phyloP scores from a whole-genome alignment of 306 rosid species.

The Gleditsia sinensis region DNA sequence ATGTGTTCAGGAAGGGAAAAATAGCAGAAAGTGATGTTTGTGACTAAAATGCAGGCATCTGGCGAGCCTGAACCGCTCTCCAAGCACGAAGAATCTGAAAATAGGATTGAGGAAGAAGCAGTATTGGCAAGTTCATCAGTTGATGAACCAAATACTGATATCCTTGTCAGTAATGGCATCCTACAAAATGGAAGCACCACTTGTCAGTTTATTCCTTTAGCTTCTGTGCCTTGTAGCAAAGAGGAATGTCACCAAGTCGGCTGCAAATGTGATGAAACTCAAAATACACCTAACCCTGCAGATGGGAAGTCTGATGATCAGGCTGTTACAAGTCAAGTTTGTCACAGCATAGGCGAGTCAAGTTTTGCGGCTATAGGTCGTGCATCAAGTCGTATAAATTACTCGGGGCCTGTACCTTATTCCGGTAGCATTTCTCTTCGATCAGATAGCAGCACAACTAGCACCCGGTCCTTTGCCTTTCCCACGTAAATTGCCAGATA shows the following conservation, averaged over 20 bases:
- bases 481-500: slow-evolving; percentile 57
- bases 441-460: slow-evolving; percentile 93
- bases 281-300: slow-evolving; percentile 17
- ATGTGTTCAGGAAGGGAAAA: neutral
- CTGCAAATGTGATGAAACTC: slow-evolving; percentile 33
- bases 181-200: slow-evolving; percentile 37
- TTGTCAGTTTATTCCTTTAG: slow-evolving; percentile 39
- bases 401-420: slow-evolving; percentile 66
- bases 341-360: slow-evolving; percentile 45
- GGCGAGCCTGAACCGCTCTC: slow-evolving; percentile 31
- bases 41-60: slow-evolving; percentile 47
- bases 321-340: slow-evolving; percentile 37
- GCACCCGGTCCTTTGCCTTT: slow-evolving; percentile 95
- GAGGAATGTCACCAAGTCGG: slow-evolving; percentile 38
- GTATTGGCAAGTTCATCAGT: slow-evolving; percentile 16
- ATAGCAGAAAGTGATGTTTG: slow-evolving; percentile 12
- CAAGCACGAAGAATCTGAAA: slow-evolving; percentile 26
- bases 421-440: slow-evolving; percentile 86
- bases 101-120: slow-evolving; percentile 39
- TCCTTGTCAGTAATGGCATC: slow-evolving; percentile 27
- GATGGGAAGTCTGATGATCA: slow-evolving; percentile 29
- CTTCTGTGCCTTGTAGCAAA: slow-evolving; percentile 32
- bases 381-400: slow-evolving; percentile 48
- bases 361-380: slow-evolving; percentile 62
- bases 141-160: slow-evolving; percentile 36